These are phyloP conservation scores for Ogataea siamensis DNA, from an alignment of 805 yeast species.

Conservation along the genomic window DNA sequence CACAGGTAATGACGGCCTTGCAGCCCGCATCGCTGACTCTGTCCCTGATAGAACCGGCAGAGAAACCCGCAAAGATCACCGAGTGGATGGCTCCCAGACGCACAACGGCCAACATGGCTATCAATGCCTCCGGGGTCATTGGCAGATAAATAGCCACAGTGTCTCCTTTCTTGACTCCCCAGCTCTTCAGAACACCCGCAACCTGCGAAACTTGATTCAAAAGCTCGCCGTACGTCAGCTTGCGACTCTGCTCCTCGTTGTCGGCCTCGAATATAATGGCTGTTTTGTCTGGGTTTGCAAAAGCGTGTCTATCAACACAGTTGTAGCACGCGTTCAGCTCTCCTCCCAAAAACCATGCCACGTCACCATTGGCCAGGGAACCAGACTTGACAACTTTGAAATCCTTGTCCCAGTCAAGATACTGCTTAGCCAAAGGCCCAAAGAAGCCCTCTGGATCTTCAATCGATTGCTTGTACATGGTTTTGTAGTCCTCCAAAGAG, in stretches of 20 bases:
- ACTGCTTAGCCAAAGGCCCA: conserved; percentile 70
- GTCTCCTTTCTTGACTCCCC: conserved; percentile 94
- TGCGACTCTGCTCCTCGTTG: conserved; percentile 70
- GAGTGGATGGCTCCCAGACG: conserved; percentile 96
- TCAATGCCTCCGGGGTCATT: conserved; percentile 95
- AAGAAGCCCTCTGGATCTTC: conserved; percentile 78
- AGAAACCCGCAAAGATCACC: conserved; percentile 95
- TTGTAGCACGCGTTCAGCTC: conserved; percentile 90
- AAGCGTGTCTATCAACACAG: conserved; percentile 94
- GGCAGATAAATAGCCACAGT: conserved; percentile 96
- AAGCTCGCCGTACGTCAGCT: conserved; percentile 82
- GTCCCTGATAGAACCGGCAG: conserved; percentile 88
- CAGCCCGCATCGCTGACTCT: conserved; percentile 87
- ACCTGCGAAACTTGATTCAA: conserved; percentile 80
- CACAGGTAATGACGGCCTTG: conserved; percentile 86
- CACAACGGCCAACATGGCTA: conserved; percentile 89
- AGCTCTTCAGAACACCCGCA: conserved; percentile 75
- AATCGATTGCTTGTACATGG: conserved; percentile 71
- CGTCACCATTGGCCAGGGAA: conserved; percentile 68
- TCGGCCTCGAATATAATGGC: conserved; percentile 94
- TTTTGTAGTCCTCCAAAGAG: conserved; percentile 64
- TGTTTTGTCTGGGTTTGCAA: conserved; percentile 77
- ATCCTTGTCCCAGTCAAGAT: conserved; percentile 76
- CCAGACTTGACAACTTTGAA: conserved; percentile 66
- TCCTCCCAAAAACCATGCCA: conserved; percentile 94